A percentile compares a stretch with the other conserved stretches of the same genome.
Conservation (phyloP, 495 filamentous ascomycete species). For the Friedmanniomyces simplex region DNA sequence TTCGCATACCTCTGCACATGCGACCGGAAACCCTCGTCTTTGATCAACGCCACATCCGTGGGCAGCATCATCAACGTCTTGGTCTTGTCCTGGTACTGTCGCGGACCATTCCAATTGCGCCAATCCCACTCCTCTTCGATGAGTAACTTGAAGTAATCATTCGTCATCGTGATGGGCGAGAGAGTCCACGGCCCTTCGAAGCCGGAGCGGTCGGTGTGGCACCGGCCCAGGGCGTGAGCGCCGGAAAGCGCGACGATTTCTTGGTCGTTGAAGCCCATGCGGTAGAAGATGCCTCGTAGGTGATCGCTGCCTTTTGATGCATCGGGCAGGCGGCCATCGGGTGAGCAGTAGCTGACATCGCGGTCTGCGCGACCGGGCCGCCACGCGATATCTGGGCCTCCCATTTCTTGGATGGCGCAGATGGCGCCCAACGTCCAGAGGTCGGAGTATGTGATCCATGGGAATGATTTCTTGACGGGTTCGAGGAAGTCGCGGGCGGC, state of each 20-base stretch:
- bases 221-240: conserved; percentile 86
- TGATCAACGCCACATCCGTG: conserved; percentile 74
- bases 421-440: conserved; percentile 70
- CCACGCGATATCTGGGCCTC: conserved; percentile 80
- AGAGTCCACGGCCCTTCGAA: conserved; percentile 94
- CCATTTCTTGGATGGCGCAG: conserved; percentile 86
- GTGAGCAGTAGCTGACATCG: conserved; percentile 75
- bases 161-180: conserved; percentile 85
- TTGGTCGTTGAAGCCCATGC: conserved; percentile 76
- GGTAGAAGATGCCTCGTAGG: conserved; percentile 73
- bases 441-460: conserved; percentile 94
- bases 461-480: conserved; percentile 79
- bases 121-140: conserved; percentile 84
- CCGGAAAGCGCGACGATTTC: conserved; percentile 89
- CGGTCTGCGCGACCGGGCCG: conserved; percentile 76
- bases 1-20: conserved; percentile 86
- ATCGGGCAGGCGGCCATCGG: conserved; percentile 93
- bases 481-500: conserved; percentile 82
- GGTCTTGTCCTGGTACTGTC: conserved; percentile 76
- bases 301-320: conserved; percentile 69
- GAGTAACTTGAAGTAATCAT: conserved; percentile 86
- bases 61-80: conserved; percentile 96
- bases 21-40: conserved; percentile 78
- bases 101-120: conserved; percentile 89
- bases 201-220: conserved; percentile 80